Evolutionary conservation across 2,329 filamentous ascomycete species (phyloP).

Genomic region (Aureobasidium pullulans): DNA sequence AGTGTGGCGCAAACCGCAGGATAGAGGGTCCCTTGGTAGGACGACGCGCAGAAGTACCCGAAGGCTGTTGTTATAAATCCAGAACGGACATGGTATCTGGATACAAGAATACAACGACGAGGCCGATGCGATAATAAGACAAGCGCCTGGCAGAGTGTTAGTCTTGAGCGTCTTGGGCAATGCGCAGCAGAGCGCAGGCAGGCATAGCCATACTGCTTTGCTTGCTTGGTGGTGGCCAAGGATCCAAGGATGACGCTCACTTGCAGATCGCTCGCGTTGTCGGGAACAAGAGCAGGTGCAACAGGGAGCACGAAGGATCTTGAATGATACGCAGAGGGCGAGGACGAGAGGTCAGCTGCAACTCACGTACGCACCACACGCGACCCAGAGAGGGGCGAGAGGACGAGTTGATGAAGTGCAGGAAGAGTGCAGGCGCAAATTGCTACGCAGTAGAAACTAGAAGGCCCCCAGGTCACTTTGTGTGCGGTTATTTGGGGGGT

Average conservation of each 20-base stretch:
- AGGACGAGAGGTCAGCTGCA: slow-evolving; percentile 1
- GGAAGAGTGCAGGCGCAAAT: slow-evolving; percentile 4
- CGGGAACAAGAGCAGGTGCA: neutral
- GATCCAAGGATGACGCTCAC: slow-evolving; percentile 10
- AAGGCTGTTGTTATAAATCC: slow-evolving; percentile 7
- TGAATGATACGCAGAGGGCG: neutral
- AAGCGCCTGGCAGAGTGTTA: slow-evolving; percentile 1
- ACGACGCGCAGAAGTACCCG: slow-evolving; percentile 3
- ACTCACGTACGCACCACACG: slow-evolving; percentile 10
- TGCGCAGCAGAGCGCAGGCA: slow-evolving; percentile 3
- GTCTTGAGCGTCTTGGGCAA: neutral
- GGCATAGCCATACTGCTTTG: neutral
- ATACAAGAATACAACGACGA: slow-evolving; percentile 10
- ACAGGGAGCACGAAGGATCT: neutral
- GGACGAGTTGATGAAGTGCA: slow-evolving; percentile 12
- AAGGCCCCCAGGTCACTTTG: neutral
- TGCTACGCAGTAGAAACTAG: slow-evolving; percentile 2
- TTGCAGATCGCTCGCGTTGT: slow-evolving; percentile 9
- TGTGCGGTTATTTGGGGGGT: neutral
- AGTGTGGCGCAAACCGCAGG: slow-evolving; percentile 11
- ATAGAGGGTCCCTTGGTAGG: neutral
- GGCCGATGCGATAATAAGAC: slow-evolving; percentile 5
- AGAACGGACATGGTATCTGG: slow-evolving; percentile 1
- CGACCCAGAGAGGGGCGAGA: slow-evolving; percentile 11
- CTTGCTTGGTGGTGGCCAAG: slow-evolving; percentile 7